Evolutionary conservation across 768 basidiomycete species (phyloP), one percentile per base, ranked within the genome.

Genomic region (Suillus ampliporus): DNA sequence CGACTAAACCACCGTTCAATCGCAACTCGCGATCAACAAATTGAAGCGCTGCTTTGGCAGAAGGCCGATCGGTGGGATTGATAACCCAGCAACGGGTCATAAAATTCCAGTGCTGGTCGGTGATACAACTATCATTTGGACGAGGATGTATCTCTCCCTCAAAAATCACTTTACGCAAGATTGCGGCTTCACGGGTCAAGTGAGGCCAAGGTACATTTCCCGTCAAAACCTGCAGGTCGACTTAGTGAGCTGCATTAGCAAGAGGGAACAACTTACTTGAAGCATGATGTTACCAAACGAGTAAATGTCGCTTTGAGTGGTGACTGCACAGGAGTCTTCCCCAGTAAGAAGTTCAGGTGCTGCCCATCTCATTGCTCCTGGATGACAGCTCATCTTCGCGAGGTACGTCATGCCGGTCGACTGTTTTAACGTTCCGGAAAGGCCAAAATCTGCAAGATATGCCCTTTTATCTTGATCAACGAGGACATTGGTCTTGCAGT

Each of bases 391-490:
- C 13, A 14, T 31, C 6, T 7, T 40, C 1, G 40, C 53, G 7
- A 53, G 15, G 23, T 60, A 60, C 19, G 51, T 52, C 69, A 73
- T 5, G 17, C 71, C 68, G 37, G 73, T 68, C 58, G 75, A 70
- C 58, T 79, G 75, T 19, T 66, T 67, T 10, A 77, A 68, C 52
- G 82, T 75, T 38, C 66, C 78, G 10, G 79, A 82, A 5, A 82
- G 68, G 4, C 81, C 82, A 62, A 82, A 82, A 60, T 82, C 82
- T 60, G 77, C 77, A n/a, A 83, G 65, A 11, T 72, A 73, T 5
- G 76, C 80, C 21, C 72, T 74, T 28, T 75, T 71, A 14, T 78
- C 64, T 61, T 76, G 74, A 59, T 78, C 76, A 51, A 83, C 76
- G 21, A 82, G 74, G 15, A 60, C n/a, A 13, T 60, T 63, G 3